phyloP scores from a whole-genome alignment of 805 yeast genomes.

The Hyphopichia homilentoma region DNA sequence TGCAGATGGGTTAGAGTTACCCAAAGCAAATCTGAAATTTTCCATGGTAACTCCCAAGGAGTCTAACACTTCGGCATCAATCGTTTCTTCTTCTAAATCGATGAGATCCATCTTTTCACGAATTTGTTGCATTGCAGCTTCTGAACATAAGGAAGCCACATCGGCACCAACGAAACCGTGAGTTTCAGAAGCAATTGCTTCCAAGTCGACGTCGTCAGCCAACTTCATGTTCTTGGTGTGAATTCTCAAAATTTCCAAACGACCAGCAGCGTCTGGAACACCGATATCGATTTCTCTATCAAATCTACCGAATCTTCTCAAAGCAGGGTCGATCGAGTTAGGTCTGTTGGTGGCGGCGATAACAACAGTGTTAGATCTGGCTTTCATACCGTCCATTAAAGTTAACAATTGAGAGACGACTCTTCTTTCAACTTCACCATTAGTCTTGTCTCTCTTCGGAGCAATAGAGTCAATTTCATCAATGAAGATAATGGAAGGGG shows the following conservation, averaged over 20 bases:
- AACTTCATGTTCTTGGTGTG: constrained; percentile 99
- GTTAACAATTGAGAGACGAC: constrained; percentile 97
- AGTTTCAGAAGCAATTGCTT: constrained; percentile 93
- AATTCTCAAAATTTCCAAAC: constrained; percentile 93
- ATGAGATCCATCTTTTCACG: constrained; percentile 99
- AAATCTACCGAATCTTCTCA: constrained; percentile 81
- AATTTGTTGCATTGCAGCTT: constrained; percentile 99
- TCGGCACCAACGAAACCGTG: constrained; percentile 99
- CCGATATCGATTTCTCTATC: constrained; percentile 87
- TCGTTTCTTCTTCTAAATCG: constrained; percentile 92
- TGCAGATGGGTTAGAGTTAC: constrained; percentile 98
- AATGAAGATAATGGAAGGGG: constrained; percentile 95
- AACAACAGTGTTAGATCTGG: constrained; percentile 96
- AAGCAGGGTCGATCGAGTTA: constrained; percentile 80
- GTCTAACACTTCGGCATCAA: constrained; percentile 95
- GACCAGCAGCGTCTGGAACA: constrained; percentile 97
- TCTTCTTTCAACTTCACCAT: constrained; percentile 99
- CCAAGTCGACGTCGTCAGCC: constrained; percentile 91
- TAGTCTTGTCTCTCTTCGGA: constrained; percentile 99
- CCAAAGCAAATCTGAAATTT: constrained; percentile 95
- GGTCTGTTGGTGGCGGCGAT: constrained; percentile 96
- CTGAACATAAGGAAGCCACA: constrained; percentile 97
- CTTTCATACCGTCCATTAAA: constrained; percentile 99
- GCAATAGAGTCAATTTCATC: constrained; percentile 99
- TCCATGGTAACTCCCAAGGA: constrained; percentile 98